Evolutionary conservation across 495 filamentous ascomycete genomes (phyloP).

Genomic region (Pyrenopolyporus hunteri): DNA sequence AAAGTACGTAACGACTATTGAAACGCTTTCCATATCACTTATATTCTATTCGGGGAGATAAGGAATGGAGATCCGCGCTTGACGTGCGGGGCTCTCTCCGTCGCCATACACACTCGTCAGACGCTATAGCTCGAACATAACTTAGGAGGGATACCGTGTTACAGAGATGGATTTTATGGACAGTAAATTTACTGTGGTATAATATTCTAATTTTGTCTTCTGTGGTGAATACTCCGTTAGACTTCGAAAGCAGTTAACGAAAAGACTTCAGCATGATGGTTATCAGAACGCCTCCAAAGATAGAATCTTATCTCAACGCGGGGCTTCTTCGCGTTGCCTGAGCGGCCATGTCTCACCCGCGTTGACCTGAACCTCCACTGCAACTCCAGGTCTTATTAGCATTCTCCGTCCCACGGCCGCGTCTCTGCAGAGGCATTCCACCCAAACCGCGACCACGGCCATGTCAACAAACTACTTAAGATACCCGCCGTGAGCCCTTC

Average conservation of each 20-base stretch:
- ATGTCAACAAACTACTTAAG: constrained; percentile 25
- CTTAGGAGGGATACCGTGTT: too few relatives aligned
- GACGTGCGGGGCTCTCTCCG: not conserved
- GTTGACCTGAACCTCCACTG: constrained; percentile 22
- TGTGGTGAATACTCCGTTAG: too few relatives aligned
- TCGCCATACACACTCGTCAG: not conserved
- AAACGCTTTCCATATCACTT: not conserved
- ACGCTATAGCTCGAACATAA: too few relatives aligned
- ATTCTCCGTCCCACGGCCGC: constrained; percentile 34
- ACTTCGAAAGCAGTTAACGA: too few relatives aligned
- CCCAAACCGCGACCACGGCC: constrained; percentile 17
- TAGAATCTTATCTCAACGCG: not conserved
- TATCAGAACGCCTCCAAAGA: not conserved
- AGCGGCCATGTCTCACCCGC: constrained; percentile 37
- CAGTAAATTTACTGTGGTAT: too few relatives aligned
- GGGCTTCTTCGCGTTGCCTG: constrained; percentile 17
- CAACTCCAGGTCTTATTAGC: constrained; percentile 33
- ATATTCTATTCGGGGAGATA: not conserved
- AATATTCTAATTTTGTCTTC: too few relatives aligned
- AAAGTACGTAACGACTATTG: not conserved
- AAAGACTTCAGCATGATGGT: not conserved
- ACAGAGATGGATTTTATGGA: too few relatives aligned
- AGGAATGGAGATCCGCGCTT: constrained; percentile 36
- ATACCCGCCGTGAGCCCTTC: constrained; percentile 5
- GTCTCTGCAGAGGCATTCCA: constrained; percentile 38